Percentiles rank a stretch among this genome's conserved stretches.
phyloP scores from a whole-genome alignment of 1,284 basidiomycete species.

The Neotropicomus parvogracilis region DNA sequence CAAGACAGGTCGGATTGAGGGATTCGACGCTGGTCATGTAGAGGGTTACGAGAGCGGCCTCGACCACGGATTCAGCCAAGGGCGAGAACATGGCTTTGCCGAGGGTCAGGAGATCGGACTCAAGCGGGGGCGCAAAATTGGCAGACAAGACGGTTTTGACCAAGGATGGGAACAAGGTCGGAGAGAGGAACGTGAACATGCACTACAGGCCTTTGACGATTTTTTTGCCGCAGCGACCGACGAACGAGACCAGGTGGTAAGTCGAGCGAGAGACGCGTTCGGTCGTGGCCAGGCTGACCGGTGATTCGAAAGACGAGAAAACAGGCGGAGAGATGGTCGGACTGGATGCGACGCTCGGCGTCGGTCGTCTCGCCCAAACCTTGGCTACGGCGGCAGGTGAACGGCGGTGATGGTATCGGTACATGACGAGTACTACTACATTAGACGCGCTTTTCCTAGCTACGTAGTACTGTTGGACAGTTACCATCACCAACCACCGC shows the following conservation, averaged over 20 bases:
- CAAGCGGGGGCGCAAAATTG: conserved; percentile 42
- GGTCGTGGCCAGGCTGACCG: conserved; percentile 6
- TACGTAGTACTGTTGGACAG: no score
- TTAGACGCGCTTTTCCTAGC: no score
- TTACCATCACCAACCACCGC: background rate
- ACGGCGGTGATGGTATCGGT: background rate
- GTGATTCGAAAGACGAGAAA: conserved; percentile 12
- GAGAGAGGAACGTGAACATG: conserved; percentile 44
- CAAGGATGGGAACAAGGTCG: conserved; percentile 42
- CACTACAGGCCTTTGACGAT: conserved; percentile 51
- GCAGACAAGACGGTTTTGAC: conserved; percentile 42
- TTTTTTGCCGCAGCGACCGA: conserved; percentile 47
- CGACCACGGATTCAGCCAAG: conserved; percentile 46
- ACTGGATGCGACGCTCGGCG: conserved; percentile 28
- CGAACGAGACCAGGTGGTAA: conserved; percentile 29
- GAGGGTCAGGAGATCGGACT: conserved; percentile 41
- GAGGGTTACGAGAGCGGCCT: conserved; percentile 45
- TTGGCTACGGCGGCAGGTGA: conserved; percentile 24
- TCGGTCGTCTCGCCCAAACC: conserved; percentile 6
- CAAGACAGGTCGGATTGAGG: conserved; percentile 42
- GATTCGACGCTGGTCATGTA: conserved; percentile 41
- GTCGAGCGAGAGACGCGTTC: conserved; percentile 10
- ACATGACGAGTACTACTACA: no score
- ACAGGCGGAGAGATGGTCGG: conserved; percentile 28
- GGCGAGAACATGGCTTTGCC: conserved; percentile 38